Evolutionary conservation across 768 basidiomycete genomes (phyloP), one percentile per base, ranked within the genome.

Genomic region (Amanita fuliginea): DNA sequence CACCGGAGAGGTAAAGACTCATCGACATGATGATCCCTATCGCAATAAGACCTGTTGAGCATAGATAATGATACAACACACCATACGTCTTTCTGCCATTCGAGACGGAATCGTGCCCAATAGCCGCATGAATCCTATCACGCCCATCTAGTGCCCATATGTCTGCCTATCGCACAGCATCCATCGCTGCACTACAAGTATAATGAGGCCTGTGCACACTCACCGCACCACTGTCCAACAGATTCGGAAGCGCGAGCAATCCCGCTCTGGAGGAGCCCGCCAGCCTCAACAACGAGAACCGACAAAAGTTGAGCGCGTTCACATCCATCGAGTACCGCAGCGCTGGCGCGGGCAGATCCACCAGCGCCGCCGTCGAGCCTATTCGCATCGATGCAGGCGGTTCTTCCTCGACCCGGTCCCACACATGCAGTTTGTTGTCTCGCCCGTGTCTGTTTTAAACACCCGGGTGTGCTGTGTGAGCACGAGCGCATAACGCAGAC

Each of bases 261-360:
- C 28, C 28, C 28, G 28, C 28, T 28, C 28, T 28, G 28, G 28
- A 28, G 28, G 28, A 28, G 1, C 28, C 53, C 37, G 39, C 19
- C 33, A 53, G 47, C 28, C 34, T 57, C 28, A 86, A 60, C 2
- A 97, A 68, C 6, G 88, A 85, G 64, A 96, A 93, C 2, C 85
- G 80, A 64, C 95, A 98, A 62, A 86, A 97, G 59, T 95, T 96
- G 49, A 98, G 72, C 1, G 95, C 83, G 60, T 99, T 99, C 52
- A 94, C 82, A 58, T 92, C 87, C 62, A 98, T 66, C 0, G 86
- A 84, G 56, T 82, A 84, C 9, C 66, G 60, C 3, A 87, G 62
- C 6, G 60, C 52, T 3, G 86, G 86, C 0, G 64, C 64, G 1
- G 74, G 68, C 6, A 76, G 62, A 24, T 69, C 72, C 1, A 75